These are phyloP conservation scores for Thuja plicata DNA, from an alignment of 83 land plant species.

Conservation along the genomic window DNA sequence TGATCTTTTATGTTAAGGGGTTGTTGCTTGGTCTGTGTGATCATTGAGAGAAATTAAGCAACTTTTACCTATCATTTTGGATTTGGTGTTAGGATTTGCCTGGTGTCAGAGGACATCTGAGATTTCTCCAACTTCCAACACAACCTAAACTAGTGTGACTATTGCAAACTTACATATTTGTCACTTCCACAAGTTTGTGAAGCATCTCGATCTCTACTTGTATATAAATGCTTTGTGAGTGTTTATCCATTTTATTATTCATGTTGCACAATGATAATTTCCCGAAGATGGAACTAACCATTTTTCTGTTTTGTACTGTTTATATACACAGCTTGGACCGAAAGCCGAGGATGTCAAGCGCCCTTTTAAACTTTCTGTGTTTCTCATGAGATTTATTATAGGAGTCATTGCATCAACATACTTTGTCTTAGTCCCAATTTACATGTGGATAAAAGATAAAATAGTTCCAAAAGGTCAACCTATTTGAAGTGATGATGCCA, in stretches of 20 bases:
- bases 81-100: not conserved
- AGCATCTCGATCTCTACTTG: constrained; percentile 4
- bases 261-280: not conserved
- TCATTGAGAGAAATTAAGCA: not conserved
- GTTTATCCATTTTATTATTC: not conserved
- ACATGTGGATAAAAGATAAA: constrained; percentile 98
- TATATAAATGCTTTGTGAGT: not conserved
- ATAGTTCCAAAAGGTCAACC: constrained; percentile 89
- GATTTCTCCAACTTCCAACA: not conserved
- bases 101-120: not conserved
- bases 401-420: constrained; percentile 82
- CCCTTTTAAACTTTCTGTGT: constrained; percentile 74
- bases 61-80: not conserved
- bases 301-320: not conserved
- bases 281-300: constrained; percentile 4
- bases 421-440: constrained; percentile 88
- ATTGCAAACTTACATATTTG: not conserved
- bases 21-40: not conserved
- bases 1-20: not conserved
- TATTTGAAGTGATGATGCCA: constrained; percentile 40
- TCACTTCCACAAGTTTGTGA: not conserved
- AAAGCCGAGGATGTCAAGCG: constrained; percentile 84
- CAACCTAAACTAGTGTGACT: not conserved
- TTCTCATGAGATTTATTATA: constrained; percentile 69
- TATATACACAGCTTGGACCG: constrained; percentile 82